phyloP scores from a whole-genome alignment of 345 rosid species.

The Salix purpurea region DNA sequence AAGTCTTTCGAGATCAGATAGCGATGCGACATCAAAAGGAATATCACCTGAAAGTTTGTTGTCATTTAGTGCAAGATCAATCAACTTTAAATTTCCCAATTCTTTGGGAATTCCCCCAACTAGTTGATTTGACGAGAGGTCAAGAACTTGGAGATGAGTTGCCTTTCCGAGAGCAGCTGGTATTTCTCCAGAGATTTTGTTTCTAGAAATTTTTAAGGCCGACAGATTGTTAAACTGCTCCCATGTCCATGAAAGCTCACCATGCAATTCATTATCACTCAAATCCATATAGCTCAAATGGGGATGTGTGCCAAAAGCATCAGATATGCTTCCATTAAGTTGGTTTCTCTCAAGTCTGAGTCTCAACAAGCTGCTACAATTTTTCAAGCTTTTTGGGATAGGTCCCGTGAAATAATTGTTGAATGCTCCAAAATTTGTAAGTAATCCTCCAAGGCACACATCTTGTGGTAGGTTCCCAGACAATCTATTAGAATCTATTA shows the following conservation, averaged over 20 bases:
- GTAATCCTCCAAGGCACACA: not conserved
- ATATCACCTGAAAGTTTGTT: not conserved
- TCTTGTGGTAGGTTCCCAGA: not conserved
- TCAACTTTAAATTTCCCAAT: not conserved
- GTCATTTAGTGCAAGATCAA: not conserved
- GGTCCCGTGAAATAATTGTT: not conserved
- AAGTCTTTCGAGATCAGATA: not conserved
- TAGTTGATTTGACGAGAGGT: no score
- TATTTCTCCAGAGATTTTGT: conserved; percentile 3
- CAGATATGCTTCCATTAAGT: not conserved
- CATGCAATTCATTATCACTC: not conserved
- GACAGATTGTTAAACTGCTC: not conserved
- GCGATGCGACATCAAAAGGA: not conserved
- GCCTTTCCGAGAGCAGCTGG: not conserved
- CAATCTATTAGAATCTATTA: not conserved
- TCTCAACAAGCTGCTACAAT: not conserved
- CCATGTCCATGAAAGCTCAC: conserved; percentile 5
- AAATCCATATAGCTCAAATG: not conserved
- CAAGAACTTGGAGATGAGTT: not conserved
- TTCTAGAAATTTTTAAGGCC: not conserved
- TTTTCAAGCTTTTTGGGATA: not conserved
- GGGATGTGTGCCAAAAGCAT: not conserved
- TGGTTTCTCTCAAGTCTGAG: not conserved
- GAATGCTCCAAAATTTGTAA: not conserved
- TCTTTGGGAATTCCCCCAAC: no score